Evolutionary conservation across 73 alveolate genomes (phyloP), one percentile per base, ranked within the genome.

Genomic region (Paramecium sexaurelia): DNA sequence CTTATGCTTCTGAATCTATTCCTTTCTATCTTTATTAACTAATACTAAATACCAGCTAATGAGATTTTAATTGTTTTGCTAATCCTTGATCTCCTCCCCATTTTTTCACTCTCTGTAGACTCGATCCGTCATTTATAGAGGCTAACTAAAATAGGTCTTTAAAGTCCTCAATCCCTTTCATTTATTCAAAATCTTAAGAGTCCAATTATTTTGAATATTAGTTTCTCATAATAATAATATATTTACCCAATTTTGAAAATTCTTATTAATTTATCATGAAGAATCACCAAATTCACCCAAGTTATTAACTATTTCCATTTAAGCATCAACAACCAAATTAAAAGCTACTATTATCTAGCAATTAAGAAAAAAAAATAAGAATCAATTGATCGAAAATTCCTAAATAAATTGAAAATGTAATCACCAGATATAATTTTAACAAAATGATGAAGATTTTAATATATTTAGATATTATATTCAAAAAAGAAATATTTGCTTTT

Each of bases 71-170:
- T 29, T 69, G 57, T 17, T 33, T 17, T 56, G 92, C 84, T 69
- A 94, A 66, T 0, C 87, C 95, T 68, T 92, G 57, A 15, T 68
- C 82, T 24, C 95, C 96, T 35, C 92, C 91, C 35, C 47, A 71
- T 47, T 78, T 29, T 7, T 37, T n/a, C 7, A 78, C 73, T 19
- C 7, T 78, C 15, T 39, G 2, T 29, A 78, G 7, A 43, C 75
- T 41, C 1, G 55, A 24, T 41, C 90, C 90, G 41, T 78, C 90
- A 24, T 39, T 78, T 17, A 78, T 78, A 0, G 68, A 39, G 13
- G 45, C 27, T 19, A 78, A 33, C 11, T 17, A 20, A 24, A 78
- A 78, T 11, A 78, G 19, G 32, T 78, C 68, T 29, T 61, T 61
- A 4, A 61, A 61, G 11, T 61, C 83, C 7, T 61, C 83, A 26